Evolutionary conservation across 2,329 filamentous ascomycete species (phyloP).

Genomic region (Fusarium buharicum): DNA sequence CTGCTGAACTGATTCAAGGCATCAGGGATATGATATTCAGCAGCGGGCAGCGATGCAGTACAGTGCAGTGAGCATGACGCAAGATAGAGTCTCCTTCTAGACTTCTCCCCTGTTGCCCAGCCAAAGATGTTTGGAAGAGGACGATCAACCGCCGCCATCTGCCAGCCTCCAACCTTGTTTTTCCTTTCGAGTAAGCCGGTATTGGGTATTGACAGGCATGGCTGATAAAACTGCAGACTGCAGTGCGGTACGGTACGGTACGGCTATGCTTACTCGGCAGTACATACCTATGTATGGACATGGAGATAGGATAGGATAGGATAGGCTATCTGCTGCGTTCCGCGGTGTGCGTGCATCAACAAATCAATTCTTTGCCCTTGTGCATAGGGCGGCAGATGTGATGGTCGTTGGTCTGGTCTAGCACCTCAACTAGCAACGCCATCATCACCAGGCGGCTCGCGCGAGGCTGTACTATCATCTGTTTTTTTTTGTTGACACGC

Average conservation of each 20-base stretch:
- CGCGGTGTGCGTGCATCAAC: constrained; percentile 28
- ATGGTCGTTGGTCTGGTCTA: constrained; percentile 9
- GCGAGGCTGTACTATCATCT: constrained; percentile 9
- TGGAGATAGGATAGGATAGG: background rate
- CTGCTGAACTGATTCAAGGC: background rate
- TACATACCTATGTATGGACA: background rate
- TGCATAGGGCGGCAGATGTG: constrained; percentile 22
- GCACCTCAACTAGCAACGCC: constrained; percentile 9
- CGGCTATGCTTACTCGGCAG: background rate
- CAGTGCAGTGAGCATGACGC: constrained; percentile 26
- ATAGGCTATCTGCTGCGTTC: background rate
- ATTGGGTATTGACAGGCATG: no score
- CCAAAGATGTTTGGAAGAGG: background rate
- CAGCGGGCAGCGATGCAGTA: constrained; percentile 1
- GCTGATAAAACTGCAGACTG: no score
- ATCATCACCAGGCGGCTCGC: constrained; percentile 11
- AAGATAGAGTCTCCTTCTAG: constrained; percentile 1
- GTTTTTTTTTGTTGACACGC: no score
- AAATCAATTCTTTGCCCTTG: constrained; percentile 13
- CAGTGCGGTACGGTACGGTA: no score
- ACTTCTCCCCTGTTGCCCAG: constrained; percentile 1
- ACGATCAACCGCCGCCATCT: background rate
- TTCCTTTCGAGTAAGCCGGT: background rate
- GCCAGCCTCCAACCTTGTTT: constrained; percentile 3
- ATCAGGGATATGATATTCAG: no score